Conservation (phyloP, 108 stramenopile species). For the Skeletonema tropicum region DNA sequence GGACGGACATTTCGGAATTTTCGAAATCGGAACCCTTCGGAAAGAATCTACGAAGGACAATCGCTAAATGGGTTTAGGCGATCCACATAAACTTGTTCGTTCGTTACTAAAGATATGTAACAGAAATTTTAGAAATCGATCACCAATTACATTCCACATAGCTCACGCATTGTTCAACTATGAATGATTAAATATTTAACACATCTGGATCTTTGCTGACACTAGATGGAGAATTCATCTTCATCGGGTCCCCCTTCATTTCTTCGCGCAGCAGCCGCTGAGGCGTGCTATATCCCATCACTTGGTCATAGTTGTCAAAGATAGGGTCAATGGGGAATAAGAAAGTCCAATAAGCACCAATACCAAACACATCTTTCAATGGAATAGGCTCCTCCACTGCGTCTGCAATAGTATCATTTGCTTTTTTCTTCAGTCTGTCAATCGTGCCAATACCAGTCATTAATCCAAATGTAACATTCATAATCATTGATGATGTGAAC, state of each 20-base stretch:
- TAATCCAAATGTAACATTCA: conserved; percentile 90
- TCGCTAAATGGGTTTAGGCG: too few species aligned
- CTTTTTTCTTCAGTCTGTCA: conserved; percentile 92
- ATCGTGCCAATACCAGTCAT: conserved; percentile 94
- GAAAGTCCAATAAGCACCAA: conserved; percentile 76
- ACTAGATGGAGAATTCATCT: conserved; percentile 37
- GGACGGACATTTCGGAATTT: too few species aligned
- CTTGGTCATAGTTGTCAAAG: conserved; percentile 85
- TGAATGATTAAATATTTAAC: conserved; percentile 43
- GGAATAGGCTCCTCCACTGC: conserved; percentile 81
- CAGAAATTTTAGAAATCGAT: too few species aligned
- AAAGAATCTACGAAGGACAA: too few species aligned
- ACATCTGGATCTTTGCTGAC: conserved; percentile 46
- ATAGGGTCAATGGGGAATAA: conserved; percentile 81
- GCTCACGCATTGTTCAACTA: too few species aligned
- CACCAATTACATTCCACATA: too few species aligned
- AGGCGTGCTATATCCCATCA: conserved; percentile 84
- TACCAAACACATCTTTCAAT: conserved; percentile 84
- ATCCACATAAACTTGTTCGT: too few species aligned
- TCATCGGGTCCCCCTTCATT: conserved; percentile 44
- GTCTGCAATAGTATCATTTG: conserved; percentile 71
- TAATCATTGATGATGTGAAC: conserved; percentile 85
- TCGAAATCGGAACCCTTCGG: too few species aligned
- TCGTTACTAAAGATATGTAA: too few species aligned
- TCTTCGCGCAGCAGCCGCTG: conserved; percentile 80